phyloP scores from a whole-genome alignment of 176 grass and related monocot genomes.

The Juncus effusus region DNA sequence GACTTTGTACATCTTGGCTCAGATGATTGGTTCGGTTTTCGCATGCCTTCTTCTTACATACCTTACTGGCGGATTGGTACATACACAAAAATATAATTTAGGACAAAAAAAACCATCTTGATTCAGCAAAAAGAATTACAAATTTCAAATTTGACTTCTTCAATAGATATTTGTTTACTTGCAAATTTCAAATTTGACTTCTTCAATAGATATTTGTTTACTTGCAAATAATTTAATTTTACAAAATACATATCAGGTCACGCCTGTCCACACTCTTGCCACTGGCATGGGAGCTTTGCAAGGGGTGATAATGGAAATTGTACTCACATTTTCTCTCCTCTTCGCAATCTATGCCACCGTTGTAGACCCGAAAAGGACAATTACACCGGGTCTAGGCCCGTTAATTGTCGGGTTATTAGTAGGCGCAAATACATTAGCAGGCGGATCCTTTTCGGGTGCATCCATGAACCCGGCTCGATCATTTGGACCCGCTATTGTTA shows the following conservation, averaged over 20 bases:
- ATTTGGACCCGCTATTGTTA: constrained; percentile 60
- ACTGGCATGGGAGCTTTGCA: constrained; percentile 37
- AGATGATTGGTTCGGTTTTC: constrained; percentile 50
- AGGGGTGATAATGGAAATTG: constrained; percentile 61
- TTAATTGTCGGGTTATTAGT: constrained; percentile 61
- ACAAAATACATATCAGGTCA: constrained; percentile 32
- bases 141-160: neutral
- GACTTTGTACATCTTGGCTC: constrained; percentile 46
- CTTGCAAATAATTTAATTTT: constrained; percentile 1
- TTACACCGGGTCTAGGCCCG: constrained; percentile 34
- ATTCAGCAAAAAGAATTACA: neutral
- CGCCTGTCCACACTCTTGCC: constrained; percentile 58
- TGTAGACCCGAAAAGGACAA: constrained; percentile 44
- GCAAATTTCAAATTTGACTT: neutral
- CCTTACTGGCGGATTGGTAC: constrained; percentile 46
- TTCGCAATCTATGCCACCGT: constrained; percentile 72
- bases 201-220: neutral
- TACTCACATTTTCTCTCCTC: constrained; percentile 86
- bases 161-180: neutral
- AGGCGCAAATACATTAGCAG: constrained; percentile 69
- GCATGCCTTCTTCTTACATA: constrained; percentile 70
- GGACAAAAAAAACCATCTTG: neutral
- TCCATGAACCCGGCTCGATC: constrained; percentile 92
- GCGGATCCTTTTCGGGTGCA: constrained; percentile 60
- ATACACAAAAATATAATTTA: neutral